A percentile compares a stretch with the other conserved stretches of the same genome.
Evolutionary conservation across 129 eudicot species (phyloP).

Genomic region (Mikania micrantha): DNA sequence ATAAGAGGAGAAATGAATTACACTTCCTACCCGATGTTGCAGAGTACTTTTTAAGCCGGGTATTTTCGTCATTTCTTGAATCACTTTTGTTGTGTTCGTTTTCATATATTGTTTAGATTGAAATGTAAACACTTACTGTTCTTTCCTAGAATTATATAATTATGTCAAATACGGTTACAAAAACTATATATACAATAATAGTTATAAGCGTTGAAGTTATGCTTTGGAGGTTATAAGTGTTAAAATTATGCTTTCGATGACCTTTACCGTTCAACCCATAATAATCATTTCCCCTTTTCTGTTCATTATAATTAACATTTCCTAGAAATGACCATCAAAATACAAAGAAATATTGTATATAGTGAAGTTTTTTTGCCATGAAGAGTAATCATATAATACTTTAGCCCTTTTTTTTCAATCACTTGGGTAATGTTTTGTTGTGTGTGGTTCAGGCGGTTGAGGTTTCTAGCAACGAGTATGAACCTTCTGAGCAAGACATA

Average conservation of each 20-base stretch:
- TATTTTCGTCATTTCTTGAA: conserved; percentile 22
- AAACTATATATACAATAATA: background rate
- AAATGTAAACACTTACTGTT: background rate
- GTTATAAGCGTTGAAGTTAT: background rate
- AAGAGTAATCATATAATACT: background rate
- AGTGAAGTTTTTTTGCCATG: background rate
- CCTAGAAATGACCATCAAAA: background rate
- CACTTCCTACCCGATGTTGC: conserved; percentile 94
- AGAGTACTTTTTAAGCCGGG: conserved; percentile 91
- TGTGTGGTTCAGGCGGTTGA: conserved; percentile 67
- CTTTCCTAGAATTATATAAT: background rate
- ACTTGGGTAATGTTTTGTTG: background rate
- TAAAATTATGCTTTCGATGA: background rate
- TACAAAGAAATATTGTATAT: background rate
- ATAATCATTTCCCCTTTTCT: background rate
- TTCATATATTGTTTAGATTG: background rate
- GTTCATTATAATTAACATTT: background rate
- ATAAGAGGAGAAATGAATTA: conserved; percentile 71
- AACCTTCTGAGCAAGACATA: conserved; percentile 88
- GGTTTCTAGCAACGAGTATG: conserved; percentile 94
- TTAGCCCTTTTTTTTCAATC: background rate
- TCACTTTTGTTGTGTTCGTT: background rate
- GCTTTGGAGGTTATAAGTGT: background rate
- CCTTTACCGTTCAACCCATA: background rate
- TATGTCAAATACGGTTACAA: background rate